Evolutionary conservation across 1,284 basidiomycete species (phyloP).

Genomic region (Chiua sp.): DNA sequence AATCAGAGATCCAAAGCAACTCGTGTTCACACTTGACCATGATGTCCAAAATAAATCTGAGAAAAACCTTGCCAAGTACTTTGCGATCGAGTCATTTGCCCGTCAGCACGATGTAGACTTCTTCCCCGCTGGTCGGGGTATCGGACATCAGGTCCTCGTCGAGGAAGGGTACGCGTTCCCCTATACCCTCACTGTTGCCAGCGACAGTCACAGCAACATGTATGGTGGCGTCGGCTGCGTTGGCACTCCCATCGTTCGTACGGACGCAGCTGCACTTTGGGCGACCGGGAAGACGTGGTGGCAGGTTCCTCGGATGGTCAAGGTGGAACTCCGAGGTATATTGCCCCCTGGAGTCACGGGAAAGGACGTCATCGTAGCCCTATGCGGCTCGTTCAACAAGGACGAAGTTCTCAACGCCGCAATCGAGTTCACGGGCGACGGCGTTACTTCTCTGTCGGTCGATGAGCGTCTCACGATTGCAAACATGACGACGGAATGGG

Average conservation of each 20-base stretch:
- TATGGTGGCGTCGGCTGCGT: slow-evolving; percentile 98
- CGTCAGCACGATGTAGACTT: slow-evolving; percentile 90
- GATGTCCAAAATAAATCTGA: slow-evolving; percentile 96
- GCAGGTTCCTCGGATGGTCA: slow-evolving; percentile 98
- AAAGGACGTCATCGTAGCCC: slow-evolving; percentile 98
- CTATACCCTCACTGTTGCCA: slow-evolving; percentile 91
- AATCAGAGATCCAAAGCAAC: slow-evolving; percentile 84
- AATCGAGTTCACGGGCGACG: slow-evolving; percentile 97
- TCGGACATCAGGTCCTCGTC: slow-evolving; percentile 95
- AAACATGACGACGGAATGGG: slow-evolving; percentile 99
- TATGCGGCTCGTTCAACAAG: slow-evolving; percentile 96
- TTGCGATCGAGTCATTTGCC: slow-evolving; percentile 92
- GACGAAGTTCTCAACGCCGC: slow-evolving; percentile 99
- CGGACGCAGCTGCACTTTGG: slow-evolving; percentile 96
- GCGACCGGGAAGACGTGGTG: slow-evolving; percentile 99
- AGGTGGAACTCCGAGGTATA: slow-evolving; percentile 88
- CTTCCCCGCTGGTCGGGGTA: slow-evolving; percentile 98
- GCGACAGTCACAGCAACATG: slow-evolving; percentile 98
- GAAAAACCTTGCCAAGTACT: slow-evolving; percentile 96
- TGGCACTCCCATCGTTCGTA: slow-evolving; percentile 95
- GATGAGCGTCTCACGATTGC: slow-evolving; percentile 96
- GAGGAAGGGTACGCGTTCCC: slow-evolving; percentile 98
- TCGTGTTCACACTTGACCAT: slow-evolving; percentile 97
- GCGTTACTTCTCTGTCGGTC: slow-evolving; percentile 80
- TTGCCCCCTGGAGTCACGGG: slow-evolving; percentile 93